Evolutionary conservation across 208 protist species (phyloP).

Genomic region (Leishmania guyanensis): DNA sequence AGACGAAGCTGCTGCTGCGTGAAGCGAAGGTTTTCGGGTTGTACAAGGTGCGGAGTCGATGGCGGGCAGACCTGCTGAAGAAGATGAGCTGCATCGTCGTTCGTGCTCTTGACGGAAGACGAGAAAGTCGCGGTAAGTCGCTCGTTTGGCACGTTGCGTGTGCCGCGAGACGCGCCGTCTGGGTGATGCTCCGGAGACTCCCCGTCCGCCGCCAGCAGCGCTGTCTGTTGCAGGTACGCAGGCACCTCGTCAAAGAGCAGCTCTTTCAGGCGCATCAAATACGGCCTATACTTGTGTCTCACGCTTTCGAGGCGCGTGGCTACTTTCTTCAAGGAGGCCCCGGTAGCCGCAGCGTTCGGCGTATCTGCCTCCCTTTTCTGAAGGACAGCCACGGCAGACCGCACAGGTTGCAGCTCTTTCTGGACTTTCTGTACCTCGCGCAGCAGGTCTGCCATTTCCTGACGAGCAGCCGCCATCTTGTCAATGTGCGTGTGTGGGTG

Average conservation of each 20-base stretch:
- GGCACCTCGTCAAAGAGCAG: constrained; percentile 53
- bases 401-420: constrained; percentile 82
- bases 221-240: constrained; percentile 42
- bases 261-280: constrained; percentile 34
- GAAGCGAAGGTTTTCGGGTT: constrained; percentile 47
- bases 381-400: constrained; percentile 60
- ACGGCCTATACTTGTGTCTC: constrained; percentile 51
- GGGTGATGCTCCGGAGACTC: not conserved
- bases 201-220: constrained; percentile 30
- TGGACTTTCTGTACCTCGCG: constrained; percentile 77
- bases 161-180: not conserved
- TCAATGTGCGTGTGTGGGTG: not conserved
- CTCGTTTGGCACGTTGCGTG: not conserved
- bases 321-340: constrained; percentile 75
- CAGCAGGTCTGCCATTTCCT: constrained; percentile 64
- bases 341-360: constrained; percentile 55
- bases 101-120: constrained; percentile 4
- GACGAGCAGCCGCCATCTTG: constrained; percentile 40
- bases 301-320: constrained; percentile 57
- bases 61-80: constrained; percentile 63
- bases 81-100: constrained; percentile 24
- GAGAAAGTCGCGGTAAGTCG: not conserved
- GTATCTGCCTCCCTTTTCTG: constrained; percentile 68
- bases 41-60: constrained; percentile 51
- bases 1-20: constrained; percentile 53